Evolutionary conservation across 768 basidiomycete genomes (phyloP).

Genomic region (Phaeolepiota aurea): DNA sequence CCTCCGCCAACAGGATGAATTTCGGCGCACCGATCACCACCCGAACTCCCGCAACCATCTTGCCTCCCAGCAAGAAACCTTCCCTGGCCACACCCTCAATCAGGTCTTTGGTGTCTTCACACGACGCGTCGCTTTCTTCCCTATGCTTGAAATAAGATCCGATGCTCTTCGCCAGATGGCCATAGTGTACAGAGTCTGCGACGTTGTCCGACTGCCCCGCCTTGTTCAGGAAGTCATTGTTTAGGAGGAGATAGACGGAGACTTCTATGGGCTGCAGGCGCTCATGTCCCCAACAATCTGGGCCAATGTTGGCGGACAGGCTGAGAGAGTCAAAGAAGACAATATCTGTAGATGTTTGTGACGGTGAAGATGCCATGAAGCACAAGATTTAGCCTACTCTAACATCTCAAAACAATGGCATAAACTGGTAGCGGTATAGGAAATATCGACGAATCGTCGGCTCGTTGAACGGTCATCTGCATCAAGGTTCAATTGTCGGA

Average conservation of each 20-base stretch:
- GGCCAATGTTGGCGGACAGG: slow-evolving; percentile 32
- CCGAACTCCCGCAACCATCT: slow-evolving; percentile 25
- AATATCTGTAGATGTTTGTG: slow-evolving; percentile 25
- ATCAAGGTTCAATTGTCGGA: too few relatives aligned
- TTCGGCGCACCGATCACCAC: slow-evolving; percentile 38
- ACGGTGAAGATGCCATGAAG: too few relatives aligned
- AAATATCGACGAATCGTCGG: too few relatives aligned
- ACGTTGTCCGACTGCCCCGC: slow-evolving; percentile 46
- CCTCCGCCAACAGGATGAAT: slow-evolving; percentile 40
- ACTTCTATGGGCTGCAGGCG: slow-evolving; percentile 45
- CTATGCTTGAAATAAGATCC: slow-evolving; percentile 20
- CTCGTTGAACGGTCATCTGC: too few relatives aligned
- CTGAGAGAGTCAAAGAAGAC: slow-evolving; percentile 35
- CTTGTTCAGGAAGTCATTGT: slow-evolving; percentile 27
- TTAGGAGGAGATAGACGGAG: slow-evolving; percentile 39
- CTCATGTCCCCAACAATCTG: slow-evolving; percentile 41
- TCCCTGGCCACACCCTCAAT: slow-evolving; percentile 24
- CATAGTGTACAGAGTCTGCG: slow-evolving; percentile 55
- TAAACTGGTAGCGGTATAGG: too few relatives aligned
- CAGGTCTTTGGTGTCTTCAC: slow-evolving; percentile 18
- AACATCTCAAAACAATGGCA: too few relatives aligned
- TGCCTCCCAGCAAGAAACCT: slow-evolving; percentile 29
- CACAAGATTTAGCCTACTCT: too few relatives aligned
- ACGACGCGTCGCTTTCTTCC: slow-evolving; percentile 8
- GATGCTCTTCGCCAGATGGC: slow-evolving; percentile 45